These are phyloP conservation scores for Gracilaria vermiculophylla DNA, from an alignment of 23 red algal genomes.

Conservation along the genomic window DNA sequence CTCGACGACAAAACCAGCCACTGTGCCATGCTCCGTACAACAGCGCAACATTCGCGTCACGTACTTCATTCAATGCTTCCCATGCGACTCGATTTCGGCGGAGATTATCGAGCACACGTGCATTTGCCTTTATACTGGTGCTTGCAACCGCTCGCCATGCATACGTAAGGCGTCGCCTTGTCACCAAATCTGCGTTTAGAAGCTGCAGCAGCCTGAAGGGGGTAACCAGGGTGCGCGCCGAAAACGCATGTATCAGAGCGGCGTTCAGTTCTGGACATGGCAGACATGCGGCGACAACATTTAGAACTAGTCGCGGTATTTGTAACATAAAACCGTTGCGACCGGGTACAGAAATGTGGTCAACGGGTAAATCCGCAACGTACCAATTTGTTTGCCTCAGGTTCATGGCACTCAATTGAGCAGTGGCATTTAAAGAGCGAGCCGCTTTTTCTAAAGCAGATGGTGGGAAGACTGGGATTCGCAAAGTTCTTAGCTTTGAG, in stretches of 20 bases:
- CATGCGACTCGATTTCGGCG: slow-evolving; percentile 10
- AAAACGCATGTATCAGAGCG: background rate
- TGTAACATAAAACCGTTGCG: background rate
- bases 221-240: background rate
- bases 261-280: slow-evolving; percentile 50
- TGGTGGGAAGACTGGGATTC: background rate
- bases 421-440: slow-evolving; percentile 1
- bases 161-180: slow-evolving; percentile 22
- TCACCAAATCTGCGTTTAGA: slow-evolving; percentile 14
- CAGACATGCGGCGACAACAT: slow-evolving; percentile 24
- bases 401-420: slow-evolving; percentile 44
- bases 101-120: background rate
- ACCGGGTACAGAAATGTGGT: background rate
- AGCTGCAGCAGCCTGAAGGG: background rate
- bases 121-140: slow-evolving; percentile 15
- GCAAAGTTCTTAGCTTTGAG: background rate
- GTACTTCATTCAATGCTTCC: background rate
- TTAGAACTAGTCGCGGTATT: background rate
- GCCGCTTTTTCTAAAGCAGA: slow-evolving; percentile 1
- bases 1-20: slow-evolving; percentile 33
- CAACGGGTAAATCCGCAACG: slow-evolving; percentile 37
- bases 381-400: slow-evolving; percentile 14
- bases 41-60: slow-evolving; percentile 16
- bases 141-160: slow-evolving; percentile 15
- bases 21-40: slow-evolving; percentile 67